Conservation (phyloP, 305 asterid species). For the Fraxinus velutina region DNA sequence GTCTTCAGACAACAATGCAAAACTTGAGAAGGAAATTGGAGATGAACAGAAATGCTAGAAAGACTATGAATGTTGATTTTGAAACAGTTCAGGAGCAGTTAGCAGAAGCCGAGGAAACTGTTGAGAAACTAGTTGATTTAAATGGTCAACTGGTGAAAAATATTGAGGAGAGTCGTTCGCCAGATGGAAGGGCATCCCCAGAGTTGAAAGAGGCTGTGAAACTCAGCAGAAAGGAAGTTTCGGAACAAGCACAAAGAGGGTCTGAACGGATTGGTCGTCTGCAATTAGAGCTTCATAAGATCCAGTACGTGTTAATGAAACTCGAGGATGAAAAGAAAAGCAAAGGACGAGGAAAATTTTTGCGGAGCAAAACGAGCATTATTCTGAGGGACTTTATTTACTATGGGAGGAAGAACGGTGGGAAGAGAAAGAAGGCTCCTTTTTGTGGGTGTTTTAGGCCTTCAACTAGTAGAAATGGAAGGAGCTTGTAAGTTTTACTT, state of each 20-base stretch:
- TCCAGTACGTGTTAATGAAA: constrained; percentile 67
- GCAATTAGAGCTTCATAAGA: constrained; percentile 81
- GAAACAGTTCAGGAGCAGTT: constrained; percentile 83
- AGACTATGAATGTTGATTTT: constrained; percentile 50
- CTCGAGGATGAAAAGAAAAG: constrained; percentile 75
- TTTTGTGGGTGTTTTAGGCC: constrained; percentile 77
- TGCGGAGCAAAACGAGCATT: constrained; percentile 51
- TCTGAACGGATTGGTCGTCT: constrained; percentile 79
- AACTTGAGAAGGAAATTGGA: constrained; percentile 59
- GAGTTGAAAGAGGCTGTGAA: constrained; percentile 48
- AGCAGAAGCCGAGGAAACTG: constrained; percentile 78
- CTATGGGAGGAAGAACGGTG: constrained; percentile 51
- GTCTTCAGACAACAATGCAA: constrained; percentile 56
- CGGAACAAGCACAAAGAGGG: constrained; percentile 77
- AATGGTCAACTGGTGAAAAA: constrained; percentile 52
- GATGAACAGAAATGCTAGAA: constrained; percentile 42
- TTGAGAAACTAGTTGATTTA: constrained; percentile 54
- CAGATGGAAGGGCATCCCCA: constrained; percentile 44
- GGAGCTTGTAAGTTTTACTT: constrained; percentile 16
- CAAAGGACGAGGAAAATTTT: constrained; percentile 43
- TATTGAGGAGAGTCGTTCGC: constrained; percentile 55
- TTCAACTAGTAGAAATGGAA: constrained; percentile 38
- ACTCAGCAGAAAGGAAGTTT: constrained; percentile 49
- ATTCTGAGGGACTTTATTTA: constrained; percentile 72
- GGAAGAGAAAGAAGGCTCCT: constrained; percentile 62